Percentiles rank a stretch among this genome's conserved stretches.
phyloP scores from a whole-genome alignment of 495 filamentous ascomycete species.

The Darksidea phi region DNA sequence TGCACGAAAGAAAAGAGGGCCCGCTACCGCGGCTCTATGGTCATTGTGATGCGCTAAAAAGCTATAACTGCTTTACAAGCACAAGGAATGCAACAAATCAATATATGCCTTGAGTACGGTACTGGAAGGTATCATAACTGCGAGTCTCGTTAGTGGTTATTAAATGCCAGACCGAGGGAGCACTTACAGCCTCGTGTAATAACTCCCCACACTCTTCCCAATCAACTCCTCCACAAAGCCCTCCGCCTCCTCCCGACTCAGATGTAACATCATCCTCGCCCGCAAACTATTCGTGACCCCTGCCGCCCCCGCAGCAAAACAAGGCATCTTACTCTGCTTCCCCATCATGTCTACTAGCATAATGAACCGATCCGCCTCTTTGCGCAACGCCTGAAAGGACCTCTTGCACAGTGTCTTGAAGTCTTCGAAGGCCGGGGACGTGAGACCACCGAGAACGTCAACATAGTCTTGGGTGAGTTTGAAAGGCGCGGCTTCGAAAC shows the following conservation, averaged over 20 bases:
- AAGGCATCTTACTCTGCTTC: constrained; percentile 71
- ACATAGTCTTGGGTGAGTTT: constrained; percentile 77
- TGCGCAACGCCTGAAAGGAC: constrained; percentile 70
- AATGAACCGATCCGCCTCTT: constrained; percentile 69
- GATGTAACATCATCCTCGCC: constrained; percentile 68
- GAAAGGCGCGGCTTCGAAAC: constrained; percentile 77
- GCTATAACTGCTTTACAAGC: too few species aligned
- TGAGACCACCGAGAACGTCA: constrained; percentile 67
- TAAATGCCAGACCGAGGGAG: background rate
- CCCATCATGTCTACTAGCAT: constrained; percentile 76
- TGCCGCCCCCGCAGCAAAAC: constrained; percentile 62
- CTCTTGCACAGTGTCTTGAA: constrained; percentile 71
- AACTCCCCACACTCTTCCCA: constrained; percentile 68
- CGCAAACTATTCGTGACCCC: constrained; percentile 62
- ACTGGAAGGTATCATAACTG: constrained; percentile 78
- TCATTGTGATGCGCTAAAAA: too few species aligned
- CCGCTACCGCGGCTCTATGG: too few species aligned
- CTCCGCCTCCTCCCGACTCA: constrained; percentile 72
- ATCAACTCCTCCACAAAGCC: constrained; percentile 72
- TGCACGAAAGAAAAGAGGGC: too few species aligned
- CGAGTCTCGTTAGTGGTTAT: constrained; percentile 1
- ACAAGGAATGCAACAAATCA: constrained; percentile 34
- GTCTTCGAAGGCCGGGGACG: constrained; percentile 60
- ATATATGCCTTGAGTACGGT: constrained; percentile 77
- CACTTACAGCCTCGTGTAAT: constrained; percentile 70